phyloP scores from a whole-genome alignment of 169 alveolate species.

The Neospora caninum region DNA sequence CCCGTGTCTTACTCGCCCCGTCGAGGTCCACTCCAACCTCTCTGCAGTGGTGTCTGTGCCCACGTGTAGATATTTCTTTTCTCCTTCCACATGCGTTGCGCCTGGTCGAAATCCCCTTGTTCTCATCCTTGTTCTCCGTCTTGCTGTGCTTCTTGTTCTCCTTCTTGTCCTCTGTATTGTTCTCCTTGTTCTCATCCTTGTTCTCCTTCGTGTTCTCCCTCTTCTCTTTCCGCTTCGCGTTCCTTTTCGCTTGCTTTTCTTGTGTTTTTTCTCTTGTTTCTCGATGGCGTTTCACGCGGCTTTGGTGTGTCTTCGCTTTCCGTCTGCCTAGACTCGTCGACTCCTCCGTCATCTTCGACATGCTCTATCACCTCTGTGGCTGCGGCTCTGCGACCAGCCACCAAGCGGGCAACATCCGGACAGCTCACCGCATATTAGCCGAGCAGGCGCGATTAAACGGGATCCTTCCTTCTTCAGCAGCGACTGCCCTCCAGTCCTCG shows the following conservation, averaged over 20 bases:
- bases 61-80: no score
- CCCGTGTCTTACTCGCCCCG: no score
- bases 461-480: background rate
- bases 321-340: conserved; percentile 38
- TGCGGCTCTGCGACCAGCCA: conserved; percentile 35
- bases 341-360: conserved; percentile 52
- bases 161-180: background rate
- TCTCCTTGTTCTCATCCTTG: background rate
- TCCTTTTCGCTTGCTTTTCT: background rate
- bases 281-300: background rate
- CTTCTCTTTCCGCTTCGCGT: background rate
- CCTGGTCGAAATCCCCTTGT: no score
- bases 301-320: background rate
- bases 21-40: no score
- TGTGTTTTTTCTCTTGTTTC: no score
- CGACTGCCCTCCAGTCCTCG: background rate
- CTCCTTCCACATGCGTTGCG: no score
- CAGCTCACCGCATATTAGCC: conserved; percentile 35
- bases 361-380: conserved; percentile 52
- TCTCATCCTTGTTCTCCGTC: no score
- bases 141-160: no score
- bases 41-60: no score
- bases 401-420: conserved; percentile 29
- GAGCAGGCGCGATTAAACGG: background rate
- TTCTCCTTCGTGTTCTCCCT: background rate